These are phyloP conservation scores for Blastomyces silverae DNA, from an alignment of 2,329 filamentous ascomycete genomes.

Conservation along the genomic window DNA sequence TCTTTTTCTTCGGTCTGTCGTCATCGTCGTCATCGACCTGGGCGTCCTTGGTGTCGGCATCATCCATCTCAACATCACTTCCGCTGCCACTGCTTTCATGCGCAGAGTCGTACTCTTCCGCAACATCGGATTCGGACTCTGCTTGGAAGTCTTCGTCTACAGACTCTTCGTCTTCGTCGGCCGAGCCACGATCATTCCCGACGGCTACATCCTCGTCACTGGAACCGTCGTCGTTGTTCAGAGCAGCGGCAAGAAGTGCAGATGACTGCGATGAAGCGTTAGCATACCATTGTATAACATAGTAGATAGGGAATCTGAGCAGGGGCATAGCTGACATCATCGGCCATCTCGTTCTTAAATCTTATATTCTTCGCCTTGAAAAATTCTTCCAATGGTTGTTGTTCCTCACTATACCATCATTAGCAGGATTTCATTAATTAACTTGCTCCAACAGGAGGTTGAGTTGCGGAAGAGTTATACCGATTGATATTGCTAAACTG, in stretches of 20 bases:
- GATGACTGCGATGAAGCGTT: slow-evolving; percentile 40
- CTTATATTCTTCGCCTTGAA: slow-evolving; percentile 93
- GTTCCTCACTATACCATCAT: slow-evolving; percentile 60
- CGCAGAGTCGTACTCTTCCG: slow-evolving; percentile 88
- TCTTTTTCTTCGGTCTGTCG: slow-evolving; percentile 59
- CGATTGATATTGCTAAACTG: slow-evolving; percentile 99
- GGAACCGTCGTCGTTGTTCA: slow-evolving; percentile 74
- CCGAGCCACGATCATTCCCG: slow-evolving; percentile 73
- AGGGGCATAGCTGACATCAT: slow-evolving; percentile 60
- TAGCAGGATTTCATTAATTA: slow-evolving; percentile 23
- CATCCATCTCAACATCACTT: slow-evolving; percentile 55
- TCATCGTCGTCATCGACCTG: slow-evolving; percentile 44
- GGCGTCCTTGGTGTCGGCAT: slow-evolving; percentile 38
- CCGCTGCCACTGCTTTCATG: slow-evolving; percentile 77
- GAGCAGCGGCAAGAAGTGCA: slow-evolving; percentile 65
- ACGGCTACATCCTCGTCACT: slow-evolving; percentile 71
- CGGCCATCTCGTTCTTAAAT: slow-evolving; percentile 97
- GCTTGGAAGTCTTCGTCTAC: slow-evolving; percentile 93
- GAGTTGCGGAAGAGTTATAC: slow-evolving; percentile 32
- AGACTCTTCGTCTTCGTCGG: slow-evolving; percentile 92
- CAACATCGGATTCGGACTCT: slow-evolving; percentile 88
- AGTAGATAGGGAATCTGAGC: not conserved
- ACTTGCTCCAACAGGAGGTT: not conserved
- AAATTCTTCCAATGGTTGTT: slow-evolving; percentile 92
- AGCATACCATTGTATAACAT: slow-evolving; percentile 21